These are phyloP conservation scores for Solanum paucissectum DNA, from an alignment of 257 asterid species.

Conservation along the genomic window DNA sequence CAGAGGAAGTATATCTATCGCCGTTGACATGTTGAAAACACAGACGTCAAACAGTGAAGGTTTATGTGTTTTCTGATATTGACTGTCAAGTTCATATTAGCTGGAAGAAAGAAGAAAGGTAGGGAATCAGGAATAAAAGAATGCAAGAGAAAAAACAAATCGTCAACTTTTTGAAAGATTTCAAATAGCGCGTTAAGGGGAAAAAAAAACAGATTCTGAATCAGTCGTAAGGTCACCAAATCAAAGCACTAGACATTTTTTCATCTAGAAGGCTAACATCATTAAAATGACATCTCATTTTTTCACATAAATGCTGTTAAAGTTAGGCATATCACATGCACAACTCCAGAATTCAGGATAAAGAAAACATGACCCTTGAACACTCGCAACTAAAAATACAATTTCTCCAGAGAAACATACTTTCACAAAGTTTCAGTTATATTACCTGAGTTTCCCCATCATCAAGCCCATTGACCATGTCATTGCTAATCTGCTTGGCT, in stretches of 20 bases:
- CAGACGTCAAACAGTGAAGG: background rate
- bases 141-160: background rate
- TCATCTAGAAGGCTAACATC: background rate
- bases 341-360: background rate
- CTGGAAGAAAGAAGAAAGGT: background rate
- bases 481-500: conserved; percentile 18
- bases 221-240: background rate
- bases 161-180: background rate
- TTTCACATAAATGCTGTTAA: background rate
- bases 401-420: background rate
- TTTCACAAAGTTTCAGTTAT: background rate
- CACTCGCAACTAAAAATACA: background rate
- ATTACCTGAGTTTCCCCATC: conserved; percentile 62
- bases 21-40: background rate
- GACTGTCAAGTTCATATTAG: background rate
- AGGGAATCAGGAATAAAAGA: background rate
- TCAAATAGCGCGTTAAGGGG: background rate
- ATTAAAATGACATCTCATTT: background rate
- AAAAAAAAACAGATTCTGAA: background rate
- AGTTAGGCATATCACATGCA: background rate
- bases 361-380: background rate
- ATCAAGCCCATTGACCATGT: conserved; percentile 14
- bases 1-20: background rate
- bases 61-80: background rate
- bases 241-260: background rate